phyloP scores from a whole-genome alignment of 345 rosid genomes.

The Salix exigua region DNA sequence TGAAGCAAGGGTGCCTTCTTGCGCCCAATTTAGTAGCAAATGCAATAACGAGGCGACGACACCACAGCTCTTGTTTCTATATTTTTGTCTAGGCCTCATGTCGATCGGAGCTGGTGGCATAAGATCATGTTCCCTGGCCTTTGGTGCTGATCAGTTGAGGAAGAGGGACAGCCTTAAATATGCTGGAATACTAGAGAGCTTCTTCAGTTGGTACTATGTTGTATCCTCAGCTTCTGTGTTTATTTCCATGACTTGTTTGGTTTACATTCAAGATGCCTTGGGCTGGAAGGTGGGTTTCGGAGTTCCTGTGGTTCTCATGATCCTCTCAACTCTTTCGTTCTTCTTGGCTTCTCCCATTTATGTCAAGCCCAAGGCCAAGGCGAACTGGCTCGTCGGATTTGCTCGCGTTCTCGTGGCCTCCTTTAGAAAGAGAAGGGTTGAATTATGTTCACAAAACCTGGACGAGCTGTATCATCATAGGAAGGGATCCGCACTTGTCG shows the following conservation, averaged over 20 bases:
- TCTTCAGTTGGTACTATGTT: conserved; percentile 46
- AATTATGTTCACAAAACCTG: conserved; percentile 13
- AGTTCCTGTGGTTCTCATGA: conserved; percentile 35
- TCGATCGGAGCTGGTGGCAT: conserved; percentile 64
- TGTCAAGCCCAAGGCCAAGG: conserved; percentile 27
- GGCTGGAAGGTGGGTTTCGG: conserved; percentile 59
- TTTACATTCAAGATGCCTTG: conserved; percentile 40
- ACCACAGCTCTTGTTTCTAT: conserved; percentile 45
- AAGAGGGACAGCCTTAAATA: conserved; percentile 45
- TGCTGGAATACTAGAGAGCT: conserved; percentile 32
- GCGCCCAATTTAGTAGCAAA: conserved; percentile 20
- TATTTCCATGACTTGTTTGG: conserved; percentile 34
- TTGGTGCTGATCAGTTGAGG: conserved; percentile 64
- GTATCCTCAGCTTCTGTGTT: conserved; percentile 24
- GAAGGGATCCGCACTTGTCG: conserved; percentile 18
- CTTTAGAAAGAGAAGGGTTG: conserved; percentile 23
- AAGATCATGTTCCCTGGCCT: conserved; percentile 61
- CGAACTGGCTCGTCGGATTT: conserved; percentile 37
- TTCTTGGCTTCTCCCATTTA: conserved; percentile 41
- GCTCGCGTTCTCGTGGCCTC: conserved; percentile 41
- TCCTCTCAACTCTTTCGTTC: conserved; percentile 36
- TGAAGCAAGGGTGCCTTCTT: conserved; percentile 48
- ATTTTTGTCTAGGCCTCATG: conserved; percentile 44
- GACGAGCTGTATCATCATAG: conserved; percentile 7
- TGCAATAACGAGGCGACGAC: conserved; percentile 46